Evolutionary conservation across 2,329 filamentous ascomycete species (phyloP).

Genomic region (Claviceps sp.): DNA sequence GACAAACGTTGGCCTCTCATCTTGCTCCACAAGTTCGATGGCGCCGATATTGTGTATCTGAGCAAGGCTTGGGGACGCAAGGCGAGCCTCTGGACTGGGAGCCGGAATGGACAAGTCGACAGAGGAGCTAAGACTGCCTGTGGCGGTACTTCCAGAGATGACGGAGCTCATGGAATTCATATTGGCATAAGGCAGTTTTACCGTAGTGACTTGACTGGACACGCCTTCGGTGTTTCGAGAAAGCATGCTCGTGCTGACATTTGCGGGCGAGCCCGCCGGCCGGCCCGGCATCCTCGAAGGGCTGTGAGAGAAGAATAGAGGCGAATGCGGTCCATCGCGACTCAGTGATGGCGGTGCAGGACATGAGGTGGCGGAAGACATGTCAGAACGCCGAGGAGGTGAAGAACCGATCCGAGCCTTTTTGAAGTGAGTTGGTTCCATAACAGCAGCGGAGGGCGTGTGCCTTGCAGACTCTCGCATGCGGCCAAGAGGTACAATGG

Average conservation of each 20-base stretch:
- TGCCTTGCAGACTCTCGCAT: slow-evolving; percentile 11
- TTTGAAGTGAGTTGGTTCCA: slow-evolving; percentile 28
- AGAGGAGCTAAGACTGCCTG: slow-evolving; percentile 39
- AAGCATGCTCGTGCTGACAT: slow-evolving; percentile 33
- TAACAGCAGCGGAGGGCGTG: slow-evolving; percentile 13
- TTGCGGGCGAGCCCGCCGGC: slow-evolving; percentile 25
- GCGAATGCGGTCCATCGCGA: slow-evolving; percentile 30
- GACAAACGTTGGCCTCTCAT: slow-evolving; percentile 64
- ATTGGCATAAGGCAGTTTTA: slow-evolving; percentile 41
- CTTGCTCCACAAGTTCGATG: slow-evolving; percentile 61
- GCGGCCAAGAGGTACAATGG: neutral
- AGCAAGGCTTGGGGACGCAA: slow-evolving; percentile 29
- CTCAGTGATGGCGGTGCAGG: slow-evolving; percentile 7
- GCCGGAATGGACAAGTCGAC: slow-evolving; percentile 38
- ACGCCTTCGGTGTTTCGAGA: slow-evolving; percentile 29
- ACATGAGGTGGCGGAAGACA: slow-evolving; percentile 19
- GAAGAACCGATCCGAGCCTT: slow-evolving; percentile 33
- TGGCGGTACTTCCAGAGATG: slow-evolving; percentile 36
- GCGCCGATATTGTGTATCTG: slow-evolving; percentile 51
- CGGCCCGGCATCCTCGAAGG: slow-evolving; percentile 22
- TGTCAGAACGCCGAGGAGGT: slow-evolving; percentile 30
- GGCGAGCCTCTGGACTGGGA: slow-evolving; percentile 37
- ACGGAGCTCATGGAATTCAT: slow-evolving; percentile 33
- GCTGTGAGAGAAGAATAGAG: slow-evolving; percentile 38
- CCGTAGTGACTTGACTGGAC: slow-evolving; percentile 34